Evolutionary conservation across 2,329 filamentous ascomycete genomes (phyloP).

Genomic region (Venturia oleaginea): DNA sequence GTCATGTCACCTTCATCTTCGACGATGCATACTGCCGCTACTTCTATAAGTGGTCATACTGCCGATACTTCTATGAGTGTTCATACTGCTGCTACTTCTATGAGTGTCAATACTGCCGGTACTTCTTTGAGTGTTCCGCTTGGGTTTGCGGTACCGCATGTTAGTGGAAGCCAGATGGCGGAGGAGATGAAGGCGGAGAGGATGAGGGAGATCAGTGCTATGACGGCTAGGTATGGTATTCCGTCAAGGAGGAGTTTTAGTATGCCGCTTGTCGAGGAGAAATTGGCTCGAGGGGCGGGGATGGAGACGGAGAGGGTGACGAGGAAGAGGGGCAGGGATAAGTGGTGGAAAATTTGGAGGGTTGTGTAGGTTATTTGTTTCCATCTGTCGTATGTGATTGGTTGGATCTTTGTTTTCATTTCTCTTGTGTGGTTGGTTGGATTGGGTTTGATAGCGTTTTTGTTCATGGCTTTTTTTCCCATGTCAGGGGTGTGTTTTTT

Average conservation of each 20-base stretch:
- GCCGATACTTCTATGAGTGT: background rate
- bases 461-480: background rate
- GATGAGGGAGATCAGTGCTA: background rate
- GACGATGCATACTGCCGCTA: background rate
- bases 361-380: background rate
- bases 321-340: background rate
- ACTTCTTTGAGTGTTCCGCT: background rate
- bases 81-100: background rate
- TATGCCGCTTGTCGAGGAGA: background rate
- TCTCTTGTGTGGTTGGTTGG: background rate
- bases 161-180: background rate
- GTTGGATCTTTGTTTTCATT: background rate
- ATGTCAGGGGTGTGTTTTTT: background rate
- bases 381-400: background rate
- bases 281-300: background rate
- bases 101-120: background rate
- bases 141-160: background rate
- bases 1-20: background rate
- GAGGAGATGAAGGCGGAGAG: background rate
- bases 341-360: conserved; percentile 7
- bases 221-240: background rate
- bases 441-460: background rate
- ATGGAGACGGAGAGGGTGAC: background rate
- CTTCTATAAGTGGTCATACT: background rate
- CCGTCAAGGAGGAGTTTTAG: background rate